phyloP scores from a whole-genome alignment of 345 rosid species.

The Fremontodendron californicum region DNA sequence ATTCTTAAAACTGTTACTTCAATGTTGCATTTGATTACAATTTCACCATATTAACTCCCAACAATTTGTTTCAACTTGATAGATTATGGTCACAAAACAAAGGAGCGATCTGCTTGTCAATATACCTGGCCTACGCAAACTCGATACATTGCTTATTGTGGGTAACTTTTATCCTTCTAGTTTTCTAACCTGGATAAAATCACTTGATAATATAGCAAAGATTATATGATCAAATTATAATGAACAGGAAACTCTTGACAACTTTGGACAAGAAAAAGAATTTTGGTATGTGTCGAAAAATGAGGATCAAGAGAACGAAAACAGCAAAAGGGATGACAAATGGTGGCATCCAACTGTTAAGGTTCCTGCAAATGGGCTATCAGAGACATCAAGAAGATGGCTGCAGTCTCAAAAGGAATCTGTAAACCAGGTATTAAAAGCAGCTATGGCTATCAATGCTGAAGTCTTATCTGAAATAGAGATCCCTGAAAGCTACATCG shows the following conservation, averaged over 20 bases:
- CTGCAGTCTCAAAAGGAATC: constrained; percentile 77
- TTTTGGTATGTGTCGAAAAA: constrained; percentile 78
- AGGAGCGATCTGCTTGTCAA: constrained; percentile 84
- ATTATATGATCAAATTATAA: constrained; percentile 14
- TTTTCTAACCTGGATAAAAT: neutral
- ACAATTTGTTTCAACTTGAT: constrained; percentile 4
- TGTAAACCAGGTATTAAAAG: constrained; percentile 88
- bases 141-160: constrained; percentile 82
- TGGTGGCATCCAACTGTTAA: constrained; percentile 94
- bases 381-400: constrained; percentile 61
- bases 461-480: constrained; percentile 83
- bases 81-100: constrained; percentile 90
- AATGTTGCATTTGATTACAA: neutral
- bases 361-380: constrained; percentile 71
- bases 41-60: neutral
- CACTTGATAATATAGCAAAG: neutral
- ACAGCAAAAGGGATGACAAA: constrained; percentile 51
- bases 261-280: constrained; percentile 65
- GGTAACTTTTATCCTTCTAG: constrained; percentile 19
- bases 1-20: neutral
- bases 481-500: constrained; percentile 82
- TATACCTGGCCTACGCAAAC: constrained; percentile 83
- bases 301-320: constrained; percentile 51
- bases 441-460: constrained; percentile 97
- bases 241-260: constrained; percentile 65